Percentiles rank a stretch among this genome's conserved stretches.
Conservation (phyloP, 352 stramenopile genomes). For the Phytophthora pinifolia region DNA sequence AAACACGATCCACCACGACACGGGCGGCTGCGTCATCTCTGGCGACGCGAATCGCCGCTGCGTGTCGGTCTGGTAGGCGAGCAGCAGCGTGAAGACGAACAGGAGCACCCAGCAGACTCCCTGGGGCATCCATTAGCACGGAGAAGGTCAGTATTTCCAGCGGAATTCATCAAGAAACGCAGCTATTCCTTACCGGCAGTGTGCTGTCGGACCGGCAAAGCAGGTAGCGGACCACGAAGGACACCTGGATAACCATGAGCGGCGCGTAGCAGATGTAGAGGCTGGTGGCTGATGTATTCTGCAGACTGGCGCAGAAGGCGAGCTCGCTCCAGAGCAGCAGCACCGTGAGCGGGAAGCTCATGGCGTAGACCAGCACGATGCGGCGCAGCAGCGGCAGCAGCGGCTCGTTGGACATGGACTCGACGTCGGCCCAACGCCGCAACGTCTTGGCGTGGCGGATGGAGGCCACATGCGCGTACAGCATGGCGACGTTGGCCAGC, state of each 20-base stretch:
- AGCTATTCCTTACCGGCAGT: conserved; percentile 47
- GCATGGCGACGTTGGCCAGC: conserved; percentile 64
- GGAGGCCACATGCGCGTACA: conserved; percentile 62
- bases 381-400: conserved; percentile 71
- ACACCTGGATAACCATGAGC: conserved; percentile 79
- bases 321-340: conserved; percentile 83
- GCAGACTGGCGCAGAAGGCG: conserved; percentile 75
- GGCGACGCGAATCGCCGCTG: conserved; percentile 34
- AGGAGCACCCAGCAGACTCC: conserved; percentile 74
- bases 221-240: conserved; percentile 79
- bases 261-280: conserved; percentile 82
- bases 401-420: conserved; percentile 82
- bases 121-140: conserved; percentile 26
- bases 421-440: conserved; percentile 73
- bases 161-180: not conserved
- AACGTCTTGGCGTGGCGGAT: conserved; percentile 68
- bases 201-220: conserved; percentile 79
- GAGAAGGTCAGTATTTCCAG: not conserved
- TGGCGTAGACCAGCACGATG: conserved; percentile 75
- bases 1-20: conserved; percentile 76
- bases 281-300: conserved; percentile 51
- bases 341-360: conserved; percentile 67
- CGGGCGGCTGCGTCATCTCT: conserved; percentile 29
- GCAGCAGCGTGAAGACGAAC: conserved; percentile 79
- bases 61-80: conserved; percentile 76